phyloP scores from a whole-genome alignment of 345 rosid species.

The Acer saccharum region DNA sequence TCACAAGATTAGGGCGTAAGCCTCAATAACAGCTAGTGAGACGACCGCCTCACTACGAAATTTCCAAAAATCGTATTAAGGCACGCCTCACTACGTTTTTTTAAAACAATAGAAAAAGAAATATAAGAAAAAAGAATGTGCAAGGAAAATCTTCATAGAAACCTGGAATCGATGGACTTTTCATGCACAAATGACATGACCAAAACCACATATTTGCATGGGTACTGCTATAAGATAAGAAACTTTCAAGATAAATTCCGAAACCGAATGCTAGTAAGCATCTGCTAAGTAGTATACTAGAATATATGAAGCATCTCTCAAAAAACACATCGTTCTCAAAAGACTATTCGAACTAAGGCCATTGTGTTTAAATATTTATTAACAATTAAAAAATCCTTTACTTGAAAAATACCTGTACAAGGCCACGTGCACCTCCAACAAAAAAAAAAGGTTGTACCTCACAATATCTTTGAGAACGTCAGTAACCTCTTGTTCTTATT shows the following conservation, averaged over 20 bases:
- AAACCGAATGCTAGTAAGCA: neutral
- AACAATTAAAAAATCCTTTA: neutral
- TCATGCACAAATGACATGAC: neutral
- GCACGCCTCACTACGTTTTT: too few species aligned
- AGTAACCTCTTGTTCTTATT: constrained; percentile 47
- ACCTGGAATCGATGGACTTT: neutral
- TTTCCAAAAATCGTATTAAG: too few species aligned
- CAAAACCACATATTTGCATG: neutral
- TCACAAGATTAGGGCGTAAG: too few species aligned
- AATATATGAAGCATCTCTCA: neutral
- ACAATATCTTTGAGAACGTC: constrained; percentile 57
- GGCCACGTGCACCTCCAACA: constrained; percentile 67
- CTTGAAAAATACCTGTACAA: constrained; percentile 50
- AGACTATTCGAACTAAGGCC: neutral
- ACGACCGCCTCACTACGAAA: too few species aligned
- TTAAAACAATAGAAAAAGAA: too few species aligned
- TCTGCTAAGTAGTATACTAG: constrained; percentile 2
- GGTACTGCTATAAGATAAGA: neutral
- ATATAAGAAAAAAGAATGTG: neutral
- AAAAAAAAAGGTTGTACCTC: constrained; percentile 78
- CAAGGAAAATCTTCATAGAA: neutral
- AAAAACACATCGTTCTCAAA: neutral
- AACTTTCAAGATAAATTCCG: neutral
- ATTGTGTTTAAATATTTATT: neutral
- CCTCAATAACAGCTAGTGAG: too few species aligned